These are phyloP conservation scores for Hibiscus syriacus DNA, from an alignment of 345 rosid species.

Conservation along the genomic window DNA sequence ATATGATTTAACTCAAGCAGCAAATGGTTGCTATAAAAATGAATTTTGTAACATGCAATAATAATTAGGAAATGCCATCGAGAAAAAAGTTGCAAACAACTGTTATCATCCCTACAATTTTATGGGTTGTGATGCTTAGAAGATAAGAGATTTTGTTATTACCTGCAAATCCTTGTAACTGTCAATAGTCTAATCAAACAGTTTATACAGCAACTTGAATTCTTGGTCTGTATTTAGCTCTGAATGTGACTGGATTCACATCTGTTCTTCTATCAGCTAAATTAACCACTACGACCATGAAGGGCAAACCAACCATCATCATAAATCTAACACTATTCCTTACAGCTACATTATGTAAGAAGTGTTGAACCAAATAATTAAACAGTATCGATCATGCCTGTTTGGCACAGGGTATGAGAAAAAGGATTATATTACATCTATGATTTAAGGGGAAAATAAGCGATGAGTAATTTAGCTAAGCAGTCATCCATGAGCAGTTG, in stretches of 20 bases:
- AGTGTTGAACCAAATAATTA: not conserved
- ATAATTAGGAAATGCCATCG: not conserved
- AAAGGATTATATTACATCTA: not conserved
- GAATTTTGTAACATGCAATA: not conserved
- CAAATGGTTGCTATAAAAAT: not conserved
- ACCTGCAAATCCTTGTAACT: slow-evolving; percentile 20
- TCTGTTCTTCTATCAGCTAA: not conserved
- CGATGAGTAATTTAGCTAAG: not conserved
- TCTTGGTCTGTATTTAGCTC: not conserved
- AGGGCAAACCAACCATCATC: too few species aligned
- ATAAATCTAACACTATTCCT: too few species aligned
- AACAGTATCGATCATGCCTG: not conserved
- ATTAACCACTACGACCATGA: too few species aligned
- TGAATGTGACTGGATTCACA: not conserved
- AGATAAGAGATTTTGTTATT: slow-evolving; percentile 2
- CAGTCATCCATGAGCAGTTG: not conserved
- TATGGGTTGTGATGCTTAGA: not conserved
- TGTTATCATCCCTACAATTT: not conserved
- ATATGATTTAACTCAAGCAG: not conserved
- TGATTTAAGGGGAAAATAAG: not conserved
- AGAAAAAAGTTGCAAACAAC: not conserved
- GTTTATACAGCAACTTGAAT: not conserved
- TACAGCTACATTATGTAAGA: not conserved
- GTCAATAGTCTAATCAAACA: slow-evolving; percentile 1
- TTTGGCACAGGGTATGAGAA: not conserved